Conservation (phyloP, 2,329 filamentous ascomycete genomes). For the Trichophyton equinum region DNA sequence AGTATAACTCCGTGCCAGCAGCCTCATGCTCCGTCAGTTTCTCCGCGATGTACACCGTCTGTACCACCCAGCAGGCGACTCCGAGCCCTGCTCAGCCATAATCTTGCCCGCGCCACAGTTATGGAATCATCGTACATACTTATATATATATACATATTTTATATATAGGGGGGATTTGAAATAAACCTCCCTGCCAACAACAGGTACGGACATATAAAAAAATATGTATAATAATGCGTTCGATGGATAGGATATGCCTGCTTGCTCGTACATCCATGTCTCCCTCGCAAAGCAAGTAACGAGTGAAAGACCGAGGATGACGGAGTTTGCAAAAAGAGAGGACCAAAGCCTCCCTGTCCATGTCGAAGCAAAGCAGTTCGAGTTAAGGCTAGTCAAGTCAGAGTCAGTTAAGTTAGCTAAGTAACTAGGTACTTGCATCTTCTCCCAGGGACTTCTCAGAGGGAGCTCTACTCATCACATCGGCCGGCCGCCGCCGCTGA, state of each 20-base stretch:
- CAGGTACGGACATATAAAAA: background rate
- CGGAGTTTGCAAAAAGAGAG: background rate
- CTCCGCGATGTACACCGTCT: no score
- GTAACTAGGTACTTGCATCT: no score
- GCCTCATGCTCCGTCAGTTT: no score
- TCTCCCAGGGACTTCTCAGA: background rate
- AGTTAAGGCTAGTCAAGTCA: no score
- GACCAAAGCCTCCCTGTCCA: background rate
- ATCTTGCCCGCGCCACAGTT: background rate
- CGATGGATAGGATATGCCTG: background rate
- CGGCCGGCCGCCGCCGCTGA: background rate
- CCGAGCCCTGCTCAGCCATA: background rate
- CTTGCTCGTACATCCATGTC: no score
- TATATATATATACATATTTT: background rate
- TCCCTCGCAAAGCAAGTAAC: background rate
- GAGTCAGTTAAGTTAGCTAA: background rate
- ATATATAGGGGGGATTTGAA: no score
- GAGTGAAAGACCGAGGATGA: background rate
- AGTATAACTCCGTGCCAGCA: background rate
- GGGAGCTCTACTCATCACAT: constrained; percentile 1
- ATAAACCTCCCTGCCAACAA: background rate
- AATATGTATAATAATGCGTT: background rate
- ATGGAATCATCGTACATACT: background rate
- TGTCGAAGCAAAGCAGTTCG: no score
- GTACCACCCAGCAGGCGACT: no score